Percentiles rank a stretch among this genome's conserved stretches.
These are phyloP conservation scores for Chalciporus sp. DNA, from an alignment of 1,284 basidiomycete species.

Conservation along the genomic window DNA sequence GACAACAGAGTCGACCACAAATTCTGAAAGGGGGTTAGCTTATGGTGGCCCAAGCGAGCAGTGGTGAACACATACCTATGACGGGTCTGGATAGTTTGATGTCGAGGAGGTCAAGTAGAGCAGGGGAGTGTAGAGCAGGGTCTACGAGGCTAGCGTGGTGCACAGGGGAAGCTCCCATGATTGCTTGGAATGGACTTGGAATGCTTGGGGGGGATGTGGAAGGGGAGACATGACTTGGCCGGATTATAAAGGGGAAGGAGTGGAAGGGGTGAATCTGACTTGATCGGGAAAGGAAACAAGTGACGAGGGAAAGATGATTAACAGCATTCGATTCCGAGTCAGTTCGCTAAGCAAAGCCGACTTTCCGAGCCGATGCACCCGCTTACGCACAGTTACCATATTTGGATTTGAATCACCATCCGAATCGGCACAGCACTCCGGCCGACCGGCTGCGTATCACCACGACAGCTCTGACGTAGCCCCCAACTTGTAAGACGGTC, in stretches of 20 bases:
- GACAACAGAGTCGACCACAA: constrained; percentile 62
- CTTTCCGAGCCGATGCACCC: no score
- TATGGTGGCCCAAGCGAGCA: background rate
- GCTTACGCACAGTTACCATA: constrained; percentile 11
- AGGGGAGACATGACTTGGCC: constrained; percentile 2
- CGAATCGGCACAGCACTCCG: background rate
- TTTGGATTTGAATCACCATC: constrained; percentile 1
- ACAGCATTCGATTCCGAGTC: constrained; percentile 27
- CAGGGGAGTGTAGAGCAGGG: constrained; percentile 58
- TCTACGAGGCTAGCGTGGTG: constrained; percentile 68
- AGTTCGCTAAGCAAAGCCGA: constrained; percentile 15
- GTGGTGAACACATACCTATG: constrained; percentile 52
- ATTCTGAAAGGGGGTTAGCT: constrained; percentile 46
- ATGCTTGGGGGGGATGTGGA: constrained; percentile 2
- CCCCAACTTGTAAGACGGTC: background rate
- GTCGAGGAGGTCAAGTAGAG: constrained; percentile 63
- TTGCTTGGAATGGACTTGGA: background rate
- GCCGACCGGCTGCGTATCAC: background rate
- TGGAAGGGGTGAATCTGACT: constrained; percentile 37
- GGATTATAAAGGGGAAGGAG: constrained; percentile 34
- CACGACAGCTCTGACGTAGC: background rate
- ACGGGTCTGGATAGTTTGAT: constrained; percentile 58
- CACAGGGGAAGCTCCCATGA: constrained; percentile 39
- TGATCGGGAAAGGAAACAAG: constrained; percentile 28
- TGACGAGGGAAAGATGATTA: constrained; percentile 30